Base-by-base conservation (phyloP, 305 asterid species). In the Stenogyne calaminthoides region DNA sequence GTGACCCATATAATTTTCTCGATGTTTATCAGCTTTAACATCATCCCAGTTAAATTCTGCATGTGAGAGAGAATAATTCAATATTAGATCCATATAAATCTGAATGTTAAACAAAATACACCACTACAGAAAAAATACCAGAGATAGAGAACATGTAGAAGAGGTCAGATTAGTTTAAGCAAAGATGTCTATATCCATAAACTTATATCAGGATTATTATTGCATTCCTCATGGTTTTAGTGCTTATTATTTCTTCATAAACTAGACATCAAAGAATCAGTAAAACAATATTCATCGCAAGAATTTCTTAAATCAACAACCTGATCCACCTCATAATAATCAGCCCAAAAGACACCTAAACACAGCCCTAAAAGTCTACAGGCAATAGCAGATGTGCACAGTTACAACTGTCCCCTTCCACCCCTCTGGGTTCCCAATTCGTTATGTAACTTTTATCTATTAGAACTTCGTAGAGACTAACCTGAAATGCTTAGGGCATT, bases 41-140 rank as follows among this genome's bases (percentile, higher is more conserved):
- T 95, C 99, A 67, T 95, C 99, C 99, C 99, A 95, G 80, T 56
- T 88, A 79, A 95, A 95, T 75, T 95, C 98, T 95, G 98, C 88
- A 88, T 7, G 67, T 19, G 39, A 36, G 32, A 74, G 52, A 70
- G 42, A 65, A 74, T 10, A 64, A 62, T n/a, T 20, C 52, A 40
- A 36, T 27, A 52, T 19, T 34, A 22, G 62, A 61, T 2, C 66
- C 47, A 22, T 63, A 73, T 40, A 71, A 19, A 14, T 55, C 42
- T 0, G n/a, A 68, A 69, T 49, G 51, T 16, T 51, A 39, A n/a
- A 2, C 9, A 37, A 59, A 69, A 40, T 20, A 8, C 6, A 3
- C 16, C 29, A 20, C 7, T 15, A 34, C 22, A 54, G 8, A 15
- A 6, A 39, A 46, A 55, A 32, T 37, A 56, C 58, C 20, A 64